Percentiles rank a stretch among this genome's conserved stretches.
Evolutionary conservation across 345 rosid genomes (phyloP).

Genomic region (Geranium rotundifolium): DNA sequence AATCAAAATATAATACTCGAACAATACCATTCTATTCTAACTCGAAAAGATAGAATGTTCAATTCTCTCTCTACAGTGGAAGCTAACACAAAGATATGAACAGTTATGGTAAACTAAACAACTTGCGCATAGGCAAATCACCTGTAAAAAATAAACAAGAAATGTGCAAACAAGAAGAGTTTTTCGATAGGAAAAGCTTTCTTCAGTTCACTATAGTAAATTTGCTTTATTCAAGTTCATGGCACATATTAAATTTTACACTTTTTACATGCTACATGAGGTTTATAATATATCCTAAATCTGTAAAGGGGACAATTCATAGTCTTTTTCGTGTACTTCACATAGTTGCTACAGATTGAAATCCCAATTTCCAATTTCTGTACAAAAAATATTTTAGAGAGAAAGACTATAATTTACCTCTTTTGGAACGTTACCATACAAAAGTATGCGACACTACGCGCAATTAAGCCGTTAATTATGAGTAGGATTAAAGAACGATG

Average conservation of each 20-base stretch:
- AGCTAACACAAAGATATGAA: too few species aligned
- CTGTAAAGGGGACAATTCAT: not conserved
- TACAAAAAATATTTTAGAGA: not conserved
- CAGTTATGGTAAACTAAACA: too few species aligned
- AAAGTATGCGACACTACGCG: slow-evolving; percentile 49
- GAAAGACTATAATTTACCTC: slow-evolving; percentile 24
- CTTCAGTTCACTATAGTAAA: too few species aligned
- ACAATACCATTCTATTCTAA: too few species aligned
- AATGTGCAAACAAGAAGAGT: too few species aligned
- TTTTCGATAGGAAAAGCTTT: too few species aligned
- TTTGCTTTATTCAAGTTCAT: not conserved
- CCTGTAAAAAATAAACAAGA: too few species aligned
- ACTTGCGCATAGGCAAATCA: too few species aligned
- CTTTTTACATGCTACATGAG: not conserved
- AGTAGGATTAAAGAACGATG: slow-evolving; percentile 41
- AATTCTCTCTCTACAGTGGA: too few species aligned
- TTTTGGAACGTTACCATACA: slow-evolving; percentile 54
- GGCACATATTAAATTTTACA: too few species aligned
- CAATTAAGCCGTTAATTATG: slow-evolving; percentile 38
- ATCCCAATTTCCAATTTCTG: not conserved
- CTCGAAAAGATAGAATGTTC: too few species aligned
- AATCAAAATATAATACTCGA: too few species aligned
- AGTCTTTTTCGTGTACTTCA: not conserved
- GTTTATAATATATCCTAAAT: not conserved
- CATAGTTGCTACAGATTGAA: not conserved